Evolutionary conservation across 768 basidiomycete genomes (phyloP), one percentile per base, ranked within the genome.

Genomic region (Gyrodon lividus): DNA sequence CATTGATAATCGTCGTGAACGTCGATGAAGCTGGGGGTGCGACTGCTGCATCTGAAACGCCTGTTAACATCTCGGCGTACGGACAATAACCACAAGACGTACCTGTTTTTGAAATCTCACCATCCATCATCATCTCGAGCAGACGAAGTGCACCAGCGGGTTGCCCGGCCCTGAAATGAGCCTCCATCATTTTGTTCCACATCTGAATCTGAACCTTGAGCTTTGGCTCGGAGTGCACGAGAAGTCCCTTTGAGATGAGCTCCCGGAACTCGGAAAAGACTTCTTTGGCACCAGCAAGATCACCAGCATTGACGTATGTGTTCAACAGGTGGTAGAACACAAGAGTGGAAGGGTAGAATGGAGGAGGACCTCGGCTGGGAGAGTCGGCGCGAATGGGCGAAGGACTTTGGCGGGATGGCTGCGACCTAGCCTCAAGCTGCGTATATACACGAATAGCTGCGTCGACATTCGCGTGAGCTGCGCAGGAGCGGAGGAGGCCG

Each of bases 151-250:
- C 92, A 40, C 77, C 79, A 19, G 80, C 81, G 0, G 86, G 77
- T 45, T 82, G 69, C 1, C 83, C 83, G 34, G 73, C 77, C 34
- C 73, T 76, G 74, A 94, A 86, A 66, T 89, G 86, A 0, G 83
- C 77, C 43, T 82, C 76, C 31, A 94, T 82, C 85, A 92, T 90
- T 59, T 78, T 73, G 57, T 89, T 88, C 82, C 82, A 92, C 2
- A 85, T 71, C 34, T 72, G 63, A 40, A 86, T 69, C 45, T 78
- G 75, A 19, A 70, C 68, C 26, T 67, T 63, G 26, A 47, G 52
- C 43, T 51, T 41, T 22, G 55, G 45, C 9, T 53, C 67, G 49
- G 65, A 61, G 39, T 48, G 47, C 5, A 47, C 45, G 14, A 65
- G 46, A 7, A 62, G 66, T 7, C 75, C 77, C 0, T 63, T 61